A percentile compares a stretch with the other conserved stretches of the same genome.
These are phyloP conservation scores for Nephromyces sp. DNA, from an alignment of 169 alveolate genomes.

Conservation along the genomic window DNA sequence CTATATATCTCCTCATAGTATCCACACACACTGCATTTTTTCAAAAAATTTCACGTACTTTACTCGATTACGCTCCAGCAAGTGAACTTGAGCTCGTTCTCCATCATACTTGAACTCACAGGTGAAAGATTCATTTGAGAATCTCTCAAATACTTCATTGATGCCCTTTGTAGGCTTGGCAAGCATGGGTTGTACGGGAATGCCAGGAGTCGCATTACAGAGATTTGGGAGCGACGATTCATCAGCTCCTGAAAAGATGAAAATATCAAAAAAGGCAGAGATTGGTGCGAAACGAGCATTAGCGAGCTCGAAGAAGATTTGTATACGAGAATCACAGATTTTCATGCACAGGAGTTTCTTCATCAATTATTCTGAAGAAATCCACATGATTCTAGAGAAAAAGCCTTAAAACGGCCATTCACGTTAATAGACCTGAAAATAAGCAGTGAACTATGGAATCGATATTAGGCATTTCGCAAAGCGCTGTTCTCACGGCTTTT, in stretches of 20 bases:
- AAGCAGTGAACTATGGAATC: slow-evolving; percentile 76
- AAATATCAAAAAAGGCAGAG: too few relatives aligned
- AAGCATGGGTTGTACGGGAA: slow-evolving; percentile 98
- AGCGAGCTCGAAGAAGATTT: too few relatives aligned
- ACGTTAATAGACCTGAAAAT: slow-evolving; percentile 58
- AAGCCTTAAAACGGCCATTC: too few relatives aligned
- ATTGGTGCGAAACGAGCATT: too few relatives aligned
- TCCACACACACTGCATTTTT: too few relatives aligned
- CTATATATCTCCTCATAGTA: too few relatives aligned
- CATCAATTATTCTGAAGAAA: too few relatives aligned
- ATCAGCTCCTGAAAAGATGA: slow-evolving; percentile 36
- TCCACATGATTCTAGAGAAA: too few relatives aligned
- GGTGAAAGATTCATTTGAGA: slow-evolving; percentile 54
- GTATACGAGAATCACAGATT: too few relatives aligned
- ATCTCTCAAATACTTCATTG: slow-evolving; percentile 42
- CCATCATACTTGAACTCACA: slow-evolving; percentile 55
- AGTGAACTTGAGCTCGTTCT: slow-evolving; percentile 78
- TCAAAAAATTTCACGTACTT: too few relatives aligned
- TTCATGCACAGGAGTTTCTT: too few relatives aligned
- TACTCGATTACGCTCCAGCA: not conserved
- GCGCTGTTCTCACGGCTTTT: slow-evolving; percentile 67
- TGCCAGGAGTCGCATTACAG: slow-evolving; percentile 88
- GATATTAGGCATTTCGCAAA: slow-evolving; percentile 83
- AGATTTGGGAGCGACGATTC: slow-evolving; percentile 55
- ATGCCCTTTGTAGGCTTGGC: slow-evolving; percentile 94